These are phyloP conservation scores for Entomortierella beljakovae DNA, from an alignment of 192 early-diverging fungal species.

Conservation along the genomic window DNA sequence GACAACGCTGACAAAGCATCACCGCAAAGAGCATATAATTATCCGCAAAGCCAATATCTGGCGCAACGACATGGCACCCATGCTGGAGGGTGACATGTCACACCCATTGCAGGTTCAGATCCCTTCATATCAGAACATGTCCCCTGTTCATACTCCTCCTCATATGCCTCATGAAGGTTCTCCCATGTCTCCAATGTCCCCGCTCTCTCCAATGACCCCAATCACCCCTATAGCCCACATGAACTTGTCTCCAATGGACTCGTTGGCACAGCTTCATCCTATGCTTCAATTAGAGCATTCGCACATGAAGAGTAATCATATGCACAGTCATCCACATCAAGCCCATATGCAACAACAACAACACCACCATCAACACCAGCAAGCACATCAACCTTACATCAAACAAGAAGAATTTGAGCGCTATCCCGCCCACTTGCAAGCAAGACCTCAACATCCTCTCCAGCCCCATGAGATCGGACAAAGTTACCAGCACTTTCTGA, in stretches of 20 bases:
- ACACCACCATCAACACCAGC: slow-evolving; percentile 6
- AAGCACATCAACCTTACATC: slow-evolving; percentile 5
- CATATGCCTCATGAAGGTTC: slow-evolving; percentile 37
- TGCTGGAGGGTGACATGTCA: background rate
- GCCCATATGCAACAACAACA: slow-evolving; percentile 1
- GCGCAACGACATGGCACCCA: slow-evolving; percentile 16
- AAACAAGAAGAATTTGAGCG: slow-evolving; percentile 11
- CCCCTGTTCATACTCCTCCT: slow-evolving; percentile 43
- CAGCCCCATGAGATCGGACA: slow-evolving; percentile 26
- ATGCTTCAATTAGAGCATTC: slow-evolving; percentile 26
- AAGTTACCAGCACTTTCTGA: slow-evolving; percentile 9
- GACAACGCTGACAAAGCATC: slow-evolving; percentile 66
- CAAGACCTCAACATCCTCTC: slow-evolving; percentile 11
- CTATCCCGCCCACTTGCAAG: slow-evolving; percentile 6
- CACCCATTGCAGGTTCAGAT: slow-evolving; percentile 42
- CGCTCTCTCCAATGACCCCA: slow-evolving; percentile 39
- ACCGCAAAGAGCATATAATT: slow-evolving; percentile 49
- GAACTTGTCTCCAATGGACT: slow-evolving; percentile 30
- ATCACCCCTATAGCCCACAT: slow-evolving; percentile 35
- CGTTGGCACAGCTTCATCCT: slow-evolving; percentile 14
- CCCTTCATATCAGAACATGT: slow-evolving; percentile 34
- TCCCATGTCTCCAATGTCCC: slow-evolving; percentile 44
- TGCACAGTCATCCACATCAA: background rate
- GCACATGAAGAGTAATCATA: slow-evolving; percentile 1
- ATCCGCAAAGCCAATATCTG: slow-evolving; percentile 19